Percentiles rank a stretch among this genome's conserved stretches.
Evolutionary conservation across 768 basidiomycete genomes (phyloP).

Genomic region (Lactifluus echinatus): DNA sequence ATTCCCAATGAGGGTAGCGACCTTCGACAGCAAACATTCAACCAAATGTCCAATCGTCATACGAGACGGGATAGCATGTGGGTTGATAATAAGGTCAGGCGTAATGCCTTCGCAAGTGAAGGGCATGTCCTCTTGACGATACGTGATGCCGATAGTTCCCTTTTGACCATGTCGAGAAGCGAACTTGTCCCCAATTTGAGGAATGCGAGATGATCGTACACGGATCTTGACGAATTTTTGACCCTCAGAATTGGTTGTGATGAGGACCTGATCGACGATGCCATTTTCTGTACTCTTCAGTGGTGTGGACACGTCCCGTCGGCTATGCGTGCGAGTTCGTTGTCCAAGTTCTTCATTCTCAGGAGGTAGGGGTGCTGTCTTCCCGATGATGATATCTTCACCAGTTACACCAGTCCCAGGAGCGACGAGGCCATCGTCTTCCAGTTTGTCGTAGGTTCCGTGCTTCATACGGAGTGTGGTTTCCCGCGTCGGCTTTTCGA

Average conservation of each 20-base stretch:
- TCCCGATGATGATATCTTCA: conserved; percentile 98
- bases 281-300: conserved; percentile 97
- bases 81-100: conserved; percentile 97
- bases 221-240: conserved; percentile 98
- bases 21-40: conserved; percentile 93
- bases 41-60: conserved; percentile 99
- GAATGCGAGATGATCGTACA: conserved; percentile 89
- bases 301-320: conserved; percentile 94
- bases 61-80: conserved; percentile 98
- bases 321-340: conserved; percentile 85
- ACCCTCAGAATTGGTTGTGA: conserved; percentile 93
- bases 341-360: conserved; percentile 98
- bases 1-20: conserved; percentile 91
- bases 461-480: conserved; percentile 95
- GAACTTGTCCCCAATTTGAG: conserved; percentile 98
- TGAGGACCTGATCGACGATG: conserved; percentile 93
- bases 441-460: conserved; percentile 97
- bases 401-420: conserved; percentile 92
- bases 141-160: conserved; percentile 98
- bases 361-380: conserved; percentile 93
- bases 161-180: conserved; percentile 99
- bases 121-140: conserved; percentile 99
- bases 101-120: conserved; percentile 96
- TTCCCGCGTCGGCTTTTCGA: conserved; percentile 91
- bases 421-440: conserved; percentile 92